These are phyloP conservation scores for Populus euphratica DNA, from an alignment of 345 rosid genomes.

Conservation along the genomic window DNA sequence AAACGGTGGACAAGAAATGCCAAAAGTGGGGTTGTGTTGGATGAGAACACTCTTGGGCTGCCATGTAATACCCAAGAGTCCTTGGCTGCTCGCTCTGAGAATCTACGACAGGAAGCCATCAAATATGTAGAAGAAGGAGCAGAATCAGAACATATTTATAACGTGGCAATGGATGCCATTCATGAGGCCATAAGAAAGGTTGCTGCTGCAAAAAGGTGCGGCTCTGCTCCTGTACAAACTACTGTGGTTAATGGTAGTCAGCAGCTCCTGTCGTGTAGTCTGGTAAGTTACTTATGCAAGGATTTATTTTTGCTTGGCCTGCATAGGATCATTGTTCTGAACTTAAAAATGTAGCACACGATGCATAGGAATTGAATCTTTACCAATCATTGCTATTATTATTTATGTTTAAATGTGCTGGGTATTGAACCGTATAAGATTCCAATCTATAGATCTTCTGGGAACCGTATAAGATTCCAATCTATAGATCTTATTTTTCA, in stretches of 20 bases:
- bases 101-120: slow-evolving; percentile 56
- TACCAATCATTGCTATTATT: background rate
- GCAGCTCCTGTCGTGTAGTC: slow-evolving; percentile 39
- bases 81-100: slow-evolving; percentile 52
- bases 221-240: slow-evolving; percentile 35
- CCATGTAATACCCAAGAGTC: slow-evolving; percentile 50
- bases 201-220: slow-evolving; percentile 33
- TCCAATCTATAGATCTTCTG: background rate
- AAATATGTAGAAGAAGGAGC: slow-evolving; percentile 57
- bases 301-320: background rate
- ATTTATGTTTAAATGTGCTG: background rate
- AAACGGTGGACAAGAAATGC: slow-evolving; percentile 68
- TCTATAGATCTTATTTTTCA: background rate
- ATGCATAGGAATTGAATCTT: background rate
- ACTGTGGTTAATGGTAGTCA: slow-evolving; percentile 33
- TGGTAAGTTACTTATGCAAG: slow-evolving; percentile 36
- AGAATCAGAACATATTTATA: slow-evolving; percentile 38
- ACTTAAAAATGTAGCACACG: background rate
- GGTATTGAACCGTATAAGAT: background rate
- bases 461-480: background rate
- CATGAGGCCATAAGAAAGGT: slow-evolving; percentile 58
- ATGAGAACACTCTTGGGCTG: slow-evolving; percentile 32
- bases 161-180: slow-evolving; percentile 46
- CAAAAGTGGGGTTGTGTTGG: slow-evolving; percentile 48
- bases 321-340: background rate